Base-by-base conservation (phyloP, 2,329 filamentous ascomycete genomes). In the Alternaria sp. region DNA sequence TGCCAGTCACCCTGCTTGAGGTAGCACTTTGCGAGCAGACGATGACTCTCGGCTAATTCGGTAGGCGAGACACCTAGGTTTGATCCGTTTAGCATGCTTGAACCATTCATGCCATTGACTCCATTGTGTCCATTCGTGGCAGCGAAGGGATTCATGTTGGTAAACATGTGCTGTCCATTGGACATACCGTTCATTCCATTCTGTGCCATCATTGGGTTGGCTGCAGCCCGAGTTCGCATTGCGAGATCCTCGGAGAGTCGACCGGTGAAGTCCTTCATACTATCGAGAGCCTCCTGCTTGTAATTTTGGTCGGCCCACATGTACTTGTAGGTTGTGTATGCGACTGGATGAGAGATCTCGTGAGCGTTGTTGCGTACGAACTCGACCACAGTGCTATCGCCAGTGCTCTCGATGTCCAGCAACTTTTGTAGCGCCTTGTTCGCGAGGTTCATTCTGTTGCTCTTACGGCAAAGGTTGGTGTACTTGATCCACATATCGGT, bases 401-500 rank as follows among this genome's bases (percentile, higher is more conserved):
- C 69, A 4, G 67, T 59, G 30, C 68, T 69, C 47, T 77, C 73
- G 28, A 79, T 78, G 46, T 78, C 82, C 57, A 97, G 90, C n/a
- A 99, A 84, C 62, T 93, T 92, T 76, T 95, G 94, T 54, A 99
- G 83, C 11, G 94, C 96, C 81, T 97, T 96, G 81, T 99, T 95
- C 1, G 95, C 95, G 49, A 99, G 86, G 9, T 95, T 94, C 85
- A 94, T 94, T 30, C 95, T 91, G 59, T 93, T 91, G 44, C 94
- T 97, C 79, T 99, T 99, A 72, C 96, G 91, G 79, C 96, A 99
- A 6, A 99, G 87, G 72, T 98, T 99, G 72, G 95, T 92, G 77
- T 97, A 99, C 77, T 99, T 99, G 83, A 99, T 98, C 89, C 94
- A 97, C 93, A 99, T 99, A 72, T 96, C 92, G 84, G 96, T 93